Evolutionary conservation across 768 basidiomycete species (phyloP), one percentile per base, ranked within the genome.

Genomic region (Suillus cothurnatus): DNA sequence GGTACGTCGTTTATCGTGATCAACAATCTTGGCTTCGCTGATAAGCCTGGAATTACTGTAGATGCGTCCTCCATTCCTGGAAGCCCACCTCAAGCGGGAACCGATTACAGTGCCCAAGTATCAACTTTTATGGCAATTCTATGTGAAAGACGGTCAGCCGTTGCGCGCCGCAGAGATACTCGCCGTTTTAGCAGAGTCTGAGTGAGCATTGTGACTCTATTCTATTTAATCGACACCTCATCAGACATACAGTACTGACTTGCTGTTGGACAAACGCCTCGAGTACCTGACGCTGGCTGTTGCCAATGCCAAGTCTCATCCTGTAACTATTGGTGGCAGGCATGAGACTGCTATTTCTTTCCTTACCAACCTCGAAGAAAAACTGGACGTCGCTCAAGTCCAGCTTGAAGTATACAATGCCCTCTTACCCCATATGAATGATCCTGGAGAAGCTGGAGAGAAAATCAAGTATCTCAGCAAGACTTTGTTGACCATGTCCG

Each of bases 51-150:
- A 45, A 45, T 59, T 26, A 64, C 53, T 57, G 59, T 71, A 95
- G 93, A 89, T 94, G 82, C 87, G 92, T 49, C 94, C 95, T 0
- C 82, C 87, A 21, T 97, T 91, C 78, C 86, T 99, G 57, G 97
- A 97, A 75, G 87, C 89, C 6, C 94, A 96, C 78, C 86, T 99
- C 34, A 84, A 85, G 68, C 86, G 92, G 61, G 92, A 94, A 64
- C 95, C 95, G 23, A 78, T 84, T 1, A 90, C 90, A 1, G 88
- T 92, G 19, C 85, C 91, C 68, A 95, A 95, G 73, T 88, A 85
- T 71, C 93, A 99, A 71, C 79, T 99, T 2, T 81, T 99, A 3
- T 99, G 97, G 97, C 94, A 98, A 71, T 98, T 94, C 78, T 97
- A 97, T 72, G 95, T 97, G 61, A 93, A 97, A 71, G 91, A 93